These are phyloP conservation scores for Clarireedia paspali DNA, from an alignment of 2,329 filamentous ascomycete species.

Conservation along the genomic window DNA sequence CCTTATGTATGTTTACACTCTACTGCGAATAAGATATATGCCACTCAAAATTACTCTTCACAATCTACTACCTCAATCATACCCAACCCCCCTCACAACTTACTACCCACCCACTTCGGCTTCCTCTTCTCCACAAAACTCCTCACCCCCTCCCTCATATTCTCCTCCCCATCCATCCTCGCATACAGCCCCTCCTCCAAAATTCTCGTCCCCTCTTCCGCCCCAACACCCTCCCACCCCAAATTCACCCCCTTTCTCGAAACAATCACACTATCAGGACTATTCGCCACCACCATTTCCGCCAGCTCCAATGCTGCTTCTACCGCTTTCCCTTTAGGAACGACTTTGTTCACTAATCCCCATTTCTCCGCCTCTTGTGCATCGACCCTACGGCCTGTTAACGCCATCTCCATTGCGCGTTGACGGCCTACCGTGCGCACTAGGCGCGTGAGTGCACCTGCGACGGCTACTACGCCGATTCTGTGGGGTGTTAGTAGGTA, in stretches of 20 bases:
- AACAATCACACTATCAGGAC: constrained; percentile 71
- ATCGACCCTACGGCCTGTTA: constrained; percentile 52
- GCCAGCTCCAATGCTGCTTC: constrained; percentile 55
- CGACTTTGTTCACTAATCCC: constrained; percentile 64
- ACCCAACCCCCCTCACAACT: constrained; percentile 36
- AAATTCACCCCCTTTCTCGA: constrained; percentile 62
- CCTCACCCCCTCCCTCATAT: constrained; percentile 64
- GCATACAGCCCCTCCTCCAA: constrained; percentile 51
- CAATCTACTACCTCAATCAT: too few species aligned
- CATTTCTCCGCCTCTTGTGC: constrained; percentile 54
- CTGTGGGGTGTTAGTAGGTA: too few species aligned
- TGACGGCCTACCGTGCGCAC: constrained; percentile 58
- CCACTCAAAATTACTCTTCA: too few species aligned
- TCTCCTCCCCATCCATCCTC: constrained; percentile 56
- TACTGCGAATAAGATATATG: too few species aligned
- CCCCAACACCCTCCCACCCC: constrained; percentile 63
- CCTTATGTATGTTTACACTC: too few species aligned
- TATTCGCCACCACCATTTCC: constrained; percentile 52
- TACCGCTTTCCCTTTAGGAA: constrained; percentile 42
- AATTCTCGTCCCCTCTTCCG: constrained; percentile 48
- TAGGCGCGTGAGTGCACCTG: constrained; percentile 62
- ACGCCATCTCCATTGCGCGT: constrained; percentile 62
- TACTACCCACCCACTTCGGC: constrained; percentile 59
- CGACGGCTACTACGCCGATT: constrained; percentile 62
- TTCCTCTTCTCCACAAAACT: constrained; percentile 72